A percentile compares a stretch with the other conserved stretches of the same genome.
phyloP scores from a whole-genome alignment of 2,329 filamentous ascomycete species.

The Botrytis pseudocinerea region DNA sequence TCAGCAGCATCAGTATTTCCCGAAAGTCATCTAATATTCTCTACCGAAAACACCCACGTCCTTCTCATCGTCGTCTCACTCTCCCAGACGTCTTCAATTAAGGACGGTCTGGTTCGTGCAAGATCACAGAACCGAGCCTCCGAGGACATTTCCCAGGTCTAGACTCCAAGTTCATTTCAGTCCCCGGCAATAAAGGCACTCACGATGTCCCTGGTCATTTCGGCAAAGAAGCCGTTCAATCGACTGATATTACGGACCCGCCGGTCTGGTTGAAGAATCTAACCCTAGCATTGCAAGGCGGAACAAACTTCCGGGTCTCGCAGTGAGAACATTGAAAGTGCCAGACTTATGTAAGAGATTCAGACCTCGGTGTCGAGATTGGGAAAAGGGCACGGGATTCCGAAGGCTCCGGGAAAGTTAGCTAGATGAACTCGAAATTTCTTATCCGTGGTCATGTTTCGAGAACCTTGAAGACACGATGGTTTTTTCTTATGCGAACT shows the following conservation, averaged over 20 bases:
- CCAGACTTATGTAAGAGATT: background rate
- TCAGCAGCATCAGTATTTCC: background rate
- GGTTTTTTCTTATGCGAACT: background rate
- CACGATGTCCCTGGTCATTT: background rate
- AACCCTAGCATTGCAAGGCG: background rate
- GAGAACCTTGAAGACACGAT: background rate
- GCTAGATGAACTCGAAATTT: background rate
- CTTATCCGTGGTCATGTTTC: background rate
- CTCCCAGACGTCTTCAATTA: background rate
- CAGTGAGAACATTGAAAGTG: background rate
- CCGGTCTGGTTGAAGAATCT: background rate
- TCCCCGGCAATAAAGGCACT: background rate
- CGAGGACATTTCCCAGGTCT: background rate
- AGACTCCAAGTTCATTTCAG: background rate
- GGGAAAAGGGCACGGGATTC: background rate
- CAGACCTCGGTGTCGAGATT: background rate
- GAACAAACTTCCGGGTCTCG: background rate
- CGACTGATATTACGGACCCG: slow-evolving; percentile 10
- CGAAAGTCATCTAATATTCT: background rate
- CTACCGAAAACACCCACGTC: background rate
- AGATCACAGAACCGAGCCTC: background rate
- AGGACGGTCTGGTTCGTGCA: background rate
- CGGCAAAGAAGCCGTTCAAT: background rate
- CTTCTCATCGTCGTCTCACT: slow-evolving; percentile 3
- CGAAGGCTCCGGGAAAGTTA: background rate